Evolutionary conservation across 441 rosid genomes (phyloP), one percentile per base, ranked within the genome.

Genomic region (Gossypium gossypioides): DNA sequence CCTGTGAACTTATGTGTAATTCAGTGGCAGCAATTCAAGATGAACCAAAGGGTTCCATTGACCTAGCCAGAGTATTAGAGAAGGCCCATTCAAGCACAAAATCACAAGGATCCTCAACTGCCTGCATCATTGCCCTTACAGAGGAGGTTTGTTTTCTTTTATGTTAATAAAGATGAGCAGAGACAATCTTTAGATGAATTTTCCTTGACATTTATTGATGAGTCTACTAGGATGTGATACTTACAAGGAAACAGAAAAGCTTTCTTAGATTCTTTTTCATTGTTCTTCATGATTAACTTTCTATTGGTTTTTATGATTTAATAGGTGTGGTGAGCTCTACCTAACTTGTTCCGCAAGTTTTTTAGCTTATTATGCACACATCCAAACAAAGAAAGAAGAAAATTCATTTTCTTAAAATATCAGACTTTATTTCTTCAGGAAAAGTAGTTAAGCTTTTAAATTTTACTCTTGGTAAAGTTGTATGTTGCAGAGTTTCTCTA

Each of bases 51-150:
- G 86, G 83, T 72, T 78, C 74, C 25, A 67, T 87, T 58, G 78
- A 87, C 74, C 92, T 88, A 2, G 81, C 79, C 12, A 73, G 79
- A 70, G 86, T 89, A n/a, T 79, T 89, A 69, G 87, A 85, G 78
- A 89, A 79, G 77, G 95, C 92, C 0, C 90, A 89, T 80, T 83
- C 85, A 29, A 75, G 69, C 52, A 87, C 85, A 64, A 85, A 48
- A 69, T 80, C 89, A 42, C 77, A 81, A 78, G 95, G 95, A 76
- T 89, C 95, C 3, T 89, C 92, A 9, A 89, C 92, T 9, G 95
- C 95, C 52, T 82, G 88, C 78, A 86, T 89, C 77, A 86, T 89
- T 65, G 79, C 87, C 52, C 83, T 89, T 22, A 80, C 85, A 13
- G 79, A 78, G 51, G 80, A 89, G 90, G 94, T 87, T 72, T 68